These are phyloP conservation scores for Kodamaea sp. DNA, from an alignment of 1,139 yeast species.

Conservation along the genomic window DNA sequence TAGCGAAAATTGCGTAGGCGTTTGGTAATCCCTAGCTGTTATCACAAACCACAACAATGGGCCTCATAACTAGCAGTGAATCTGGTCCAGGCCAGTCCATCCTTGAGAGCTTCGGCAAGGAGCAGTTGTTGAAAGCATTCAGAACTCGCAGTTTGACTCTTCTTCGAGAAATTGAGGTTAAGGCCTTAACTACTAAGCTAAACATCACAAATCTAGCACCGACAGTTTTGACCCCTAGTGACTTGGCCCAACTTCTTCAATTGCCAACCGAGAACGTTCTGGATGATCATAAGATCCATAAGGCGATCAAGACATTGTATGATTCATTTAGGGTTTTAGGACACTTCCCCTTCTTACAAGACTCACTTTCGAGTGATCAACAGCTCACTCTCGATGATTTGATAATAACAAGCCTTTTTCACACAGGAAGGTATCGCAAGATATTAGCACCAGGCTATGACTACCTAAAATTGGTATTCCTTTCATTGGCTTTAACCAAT, in stretches of 20 bases:
- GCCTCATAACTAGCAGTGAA: slow-evolving; percentile 23
- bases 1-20: no score
- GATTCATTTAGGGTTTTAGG: slow-evolving; percentile 31
- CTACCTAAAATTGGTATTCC: slow-evolving; percentile 27
- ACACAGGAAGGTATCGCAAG: slow-evolving; percentile 27
- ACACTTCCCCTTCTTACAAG: slow-evolving; percentile 31
- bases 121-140: slow-evolving; percentile 23
- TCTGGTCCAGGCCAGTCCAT: slow-evolving; percentile 6
- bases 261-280: slow-evolving; percentile 14
- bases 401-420: slow-evolving; percentile 26
- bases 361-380: slow-evolving; percentile 7
- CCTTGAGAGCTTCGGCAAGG: slow-evolving; percentile 19
- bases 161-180: slow-evolving; percentile 28
- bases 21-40: no score
- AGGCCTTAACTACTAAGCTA: slow-evolving; percentile 22
- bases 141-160: slow-evolving; percentile 20
- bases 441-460: slow-evolving; percentile 24
- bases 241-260: slow-evolving; percentile 24
- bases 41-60: slow-evolving; percentile 20
- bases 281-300: slow-evolving; percentile 9
- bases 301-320: slow-evolving; percentile 17
- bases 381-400: slow-evolving; percentile 25
- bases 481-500: slow-evolving; percentile 18
- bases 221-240: slow-evolving; percentile 20
- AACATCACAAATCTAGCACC: slow-evolving; percentile 23